A percentile compares a stretch with the other conserved stretches of the same genome.
These are phyloP conservation scores for Ogataea dorogensis DNA, from an alignment of 805 yeast genomes.

Conservation along the genomic window DNA sequence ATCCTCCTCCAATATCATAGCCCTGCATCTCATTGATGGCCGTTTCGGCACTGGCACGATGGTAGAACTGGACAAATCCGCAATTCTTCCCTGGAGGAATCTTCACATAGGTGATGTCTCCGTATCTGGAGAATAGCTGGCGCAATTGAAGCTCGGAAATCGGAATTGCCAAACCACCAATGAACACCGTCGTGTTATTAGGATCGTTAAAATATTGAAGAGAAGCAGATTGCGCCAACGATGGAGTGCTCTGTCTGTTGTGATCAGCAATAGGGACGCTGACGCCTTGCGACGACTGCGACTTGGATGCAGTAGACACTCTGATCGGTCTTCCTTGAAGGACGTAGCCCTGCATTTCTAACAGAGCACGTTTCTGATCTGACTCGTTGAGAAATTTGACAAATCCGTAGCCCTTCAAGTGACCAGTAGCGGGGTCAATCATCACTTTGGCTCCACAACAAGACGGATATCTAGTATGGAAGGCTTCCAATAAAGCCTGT, in stretches of 20 bases:
- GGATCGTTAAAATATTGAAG: slow-evolving; percentile 71
- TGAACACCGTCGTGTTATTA: slow-evolving; percentile 71
- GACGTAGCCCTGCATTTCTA: slow-evolving; percentile 78
- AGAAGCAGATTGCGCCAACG: slow-evolving; percentile 41
- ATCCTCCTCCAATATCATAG: slow-evolving; percentile 73
- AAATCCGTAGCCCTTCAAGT: slow-evolving; percentile 85
- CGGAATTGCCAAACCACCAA: slow-evolving; percentile 64
- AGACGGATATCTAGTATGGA: slow-evolving; percentile 68
- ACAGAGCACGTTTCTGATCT: slow-evolving; percentile 69
- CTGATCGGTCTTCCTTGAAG: slow-evolving; percentile 75
- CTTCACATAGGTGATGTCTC: slow-evolving; percentile 72
- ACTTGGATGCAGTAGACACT: slow-evolving; percentile 62
- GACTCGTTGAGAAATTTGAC: slow-evolving; percentile 67
- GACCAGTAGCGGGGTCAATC: slow-evolving; percentile 66
- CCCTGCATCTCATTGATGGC: slow-evolving; percentile 91
- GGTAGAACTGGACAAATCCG: slow-evolving; percentile 82
- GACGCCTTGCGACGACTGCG: slow-evolving; percentile 15
- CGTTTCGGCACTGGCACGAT: slow-evolving; percentile 77
- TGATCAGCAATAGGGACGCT: too few species aligned
- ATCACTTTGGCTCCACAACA: slow-evolving; percentile 76
- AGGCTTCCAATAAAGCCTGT: slow-evolving; percentile 57
- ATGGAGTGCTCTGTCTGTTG: slow-evolving; percentile 24
- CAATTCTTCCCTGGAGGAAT: slow-evolving; percentile 75
- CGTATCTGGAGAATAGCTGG: slow-evolving; percentile 62
- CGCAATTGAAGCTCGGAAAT: slow-evolving; percentile 63